Percentiles rank a stretch among this genome's conserved stretches.
These are phyloP conservation scores for Capillidium rhysosporum DNA, from an alignment of 371 early-diverging fungal species.

Conservation along the genomic window DNA sequence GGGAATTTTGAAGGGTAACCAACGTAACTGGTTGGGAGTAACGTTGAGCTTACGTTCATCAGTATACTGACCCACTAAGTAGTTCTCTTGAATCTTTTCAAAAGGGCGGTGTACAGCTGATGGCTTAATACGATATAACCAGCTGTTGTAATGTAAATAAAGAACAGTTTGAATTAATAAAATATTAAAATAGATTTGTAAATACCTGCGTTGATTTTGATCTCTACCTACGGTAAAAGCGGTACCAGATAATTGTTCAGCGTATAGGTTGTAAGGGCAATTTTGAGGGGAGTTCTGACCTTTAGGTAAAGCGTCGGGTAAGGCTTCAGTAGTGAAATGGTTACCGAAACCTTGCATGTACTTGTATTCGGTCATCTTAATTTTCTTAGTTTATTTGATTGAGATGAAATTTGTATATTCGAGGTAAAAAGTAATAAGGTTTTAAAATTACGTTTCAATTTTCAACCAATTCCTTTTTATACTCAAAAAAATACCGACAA, in stretches of 20 bases:
- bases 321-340: conserved; percentile 69
- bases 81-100: conserved; percentile 12
- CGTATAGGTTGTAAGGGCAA: conserved; percentile 78
- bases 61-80: conserved; percentile 30
- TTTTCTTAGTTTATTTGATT: background rate
- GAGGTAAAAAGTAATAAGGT: no score
- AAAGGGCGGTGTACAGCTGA: conserved; percentile 73
- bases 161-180: background rate
- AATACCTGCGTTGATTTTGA: conserved; percentile 63
- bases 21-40: conserved; percentile 80
- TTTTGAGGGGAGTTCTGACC: conserved; percentile 85
- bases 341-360: conserved; percentile 60
- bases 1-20: conserved; percentile 79
- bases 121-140: conserved; percentile 94
- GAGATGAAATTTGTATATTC: no score
- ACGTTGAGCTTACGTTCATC: conserved; percentile 19
- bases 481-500: no score
- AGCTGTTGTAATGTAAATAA: conserved; percentile 20
- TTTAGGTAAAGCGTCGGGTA: conserved; percentile 69
- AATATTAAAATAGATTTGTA: background rate
- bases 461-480: no score
- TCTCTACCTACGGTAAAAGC: conserved; percentile 82
- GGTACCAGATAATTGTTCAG: conserved; percentile 88
- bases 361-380: conserved; percentile 13
- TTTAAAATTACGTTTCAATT: no score